Conservation (phyloP, 495 filamentous ascomycete species). For the Neurospora sp. region DNA sequence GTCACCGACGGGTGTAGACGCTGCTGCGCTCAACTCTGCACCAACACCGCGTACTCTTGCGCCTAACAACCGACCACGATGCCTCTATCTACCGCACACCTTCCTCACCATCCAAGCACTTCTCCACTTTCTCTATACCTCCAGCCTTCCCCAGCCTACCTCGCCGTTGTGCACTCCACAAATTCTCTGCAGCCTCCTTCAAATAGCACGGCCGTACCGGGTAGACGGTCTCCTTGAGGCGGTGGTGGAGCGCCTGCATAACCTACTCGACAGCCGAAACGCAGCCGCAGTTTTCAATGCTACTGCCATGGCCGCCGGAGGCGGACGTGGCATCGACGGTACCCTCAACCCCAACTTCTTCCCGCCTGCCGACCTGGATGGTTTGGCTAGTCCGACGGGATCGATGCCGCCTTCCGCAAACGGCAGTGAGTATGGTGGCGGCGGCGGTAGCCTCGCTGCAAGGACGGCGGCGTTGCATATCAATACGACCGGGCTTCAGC, state of each 20-base stretch:
- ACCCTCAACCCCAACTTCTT: constrained; percentile 40
- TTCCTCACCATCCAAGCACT: constrained; percentile 77
- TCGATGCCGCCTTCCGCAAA: constrained; percentile 16
- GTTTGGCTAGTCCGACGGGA: constrained; percentile 14
- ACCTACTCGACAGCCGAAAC: constrained; percentile 82
- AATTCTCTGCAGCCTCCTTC: constrained; percentile 87
- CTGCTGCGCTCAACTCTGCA: constrained; percentile 33
- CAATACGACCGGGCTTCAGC: constrained; percentile 25
- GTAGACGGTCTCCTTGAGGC: constrained; percentile 88
- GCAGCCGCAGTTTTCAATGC: constrained; percentile 97
- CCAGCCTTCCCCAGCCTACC: constrained; percentile 62
- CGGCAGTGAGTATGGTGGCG: constrained; percentile 6
- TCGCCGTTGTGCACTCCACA: constrained; percentile 85
- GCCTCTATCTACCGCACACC: constrained; percentile 89
- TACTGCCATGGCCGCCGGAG: constrained; percentile 93
- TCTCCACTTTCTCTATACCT: constrained; percentile 88
- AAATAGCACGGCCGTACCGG: constrained; percentile 86
- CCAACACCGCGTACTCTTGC: constrained; percentile 44
- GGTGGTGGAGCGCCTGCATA: constrained; percentile 81
- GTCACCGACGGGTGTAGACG: constrained; percentile 22
- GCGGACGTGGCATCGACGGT: constrained; percentile 61
- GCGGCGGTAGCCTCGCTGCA: constrained; percentile 5
- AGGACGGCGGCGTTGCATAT: constrained; percentile 26
- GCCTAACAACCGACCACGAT: constrained; percentile 66
- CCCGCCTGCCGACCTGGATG: constrained; percentile 17